Evolutionary conservation across 495 filamentous ascomycete species (phyloP).

Genomic region (Xylaria bambusicola): DNA sequence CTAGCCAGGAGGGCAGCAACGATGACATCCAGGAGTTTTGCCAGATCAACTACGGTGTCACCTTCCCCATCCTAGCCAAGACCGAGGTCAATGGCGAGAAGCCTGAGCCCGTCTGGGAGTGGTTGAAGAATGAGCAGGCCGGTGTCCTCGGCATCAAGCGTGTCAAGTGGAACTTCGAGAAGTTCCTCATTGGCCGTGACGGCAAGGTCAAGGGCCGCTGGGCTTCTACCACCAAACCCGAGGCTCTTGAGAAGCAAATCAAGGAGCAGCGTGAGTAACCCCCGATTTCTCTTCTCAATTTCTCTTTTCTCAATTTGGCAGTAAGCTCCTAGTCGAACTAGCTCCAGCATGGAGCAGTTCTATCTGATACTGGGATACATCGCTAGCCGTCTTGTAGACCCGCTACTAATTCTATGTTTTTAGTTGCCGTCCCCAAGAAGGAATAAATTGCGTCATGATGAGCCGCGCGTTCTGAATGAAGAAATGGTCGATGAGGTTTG

Average conservation of each 20-base stretch:
- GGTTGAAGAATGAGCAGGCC: conserved; percentile 83
- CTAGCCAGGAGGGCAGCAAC: conserved; percentile 80
- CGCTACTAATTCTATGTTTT: neutral
- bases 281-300: too few species aligned
- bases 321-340: too few species aligned
- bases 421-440: conserved; percentile 27
- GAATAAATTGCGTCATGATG: conserved; percentile 28
- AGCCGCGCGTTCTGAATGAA: conserved; percentile 6
- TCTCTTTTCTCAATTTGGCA: too few species aligned
- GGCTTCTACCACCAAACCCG: conserved; percentile 85
- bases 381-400: neutral
- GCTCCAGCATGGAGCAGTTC: neutral
- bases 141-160: conserved; percentile 83
- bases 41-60: conserved; percentile 91
- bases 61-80: conserved; percentile 90
- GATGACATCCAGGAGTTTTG: conserved; percentile 93
- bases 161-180: conserved; percentile 98
- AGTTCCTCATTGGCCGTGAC: conserved; percentile 87
- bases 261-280: conserved; percentile 56
- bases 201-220: conserved; percentile 80
- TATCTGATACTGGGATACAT: neutral
- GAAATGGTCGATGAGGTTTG: conserved; percentile 3
- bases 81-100: conserved; percentile 86
- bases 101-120: conserved; percentile 79
- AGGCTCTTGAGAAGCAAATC: conserved; percentile 71